Evolutionary conservation across 2,329 filamentous ascomycete species (phyloP).

Genomic region (Cladorrhinum sp.): DNA sequence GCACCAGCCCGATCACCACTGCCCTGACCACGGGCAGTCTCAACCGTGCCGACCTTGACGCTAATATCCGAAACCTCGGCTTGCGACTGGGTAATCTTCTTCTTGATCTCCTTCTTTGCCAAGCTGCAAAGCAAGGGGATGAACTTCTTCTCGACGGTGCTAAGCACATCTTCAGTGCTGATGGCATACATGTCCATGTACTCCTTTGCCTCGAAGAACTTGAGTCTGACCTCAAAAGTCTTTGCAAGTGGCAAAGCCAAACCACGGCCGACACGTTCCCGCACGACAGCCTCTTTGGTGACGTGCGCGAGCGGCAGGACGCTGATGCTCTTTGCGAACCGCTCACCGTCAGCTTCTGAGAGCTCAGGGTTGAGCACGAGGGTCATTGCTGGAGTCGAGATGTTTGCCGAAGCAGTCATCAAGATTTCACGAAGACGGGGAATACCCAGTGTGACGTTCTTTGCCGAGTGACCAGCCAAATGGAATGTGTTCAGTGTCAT

Average conservation of each 20-base stretch:
- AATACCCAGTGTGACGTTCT: slow-evolving; percentile 98
- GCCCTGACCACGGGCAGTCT: slow-evolving; percentile 46
- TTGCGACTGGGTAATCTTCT: slow-evolving; percentile 63
- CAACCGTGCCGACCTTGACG: slow-evolving; percentile 50
- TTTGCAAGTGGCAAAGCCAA: slow-evolving; percentile 69
- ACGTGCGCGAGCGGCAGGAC: slow-evolving; percentile 80
- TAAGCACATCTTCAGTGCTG: slow-evolving; percentile 69
- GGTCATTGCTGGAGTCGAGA: slow-evolving; percentile 89
- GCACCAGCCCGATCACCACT: slow-evolving; percentile 32
- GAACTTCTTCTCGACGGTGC: slow-evolving; percentile 77
- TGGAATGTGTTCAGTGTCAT: slow-evolving; percentile 99
- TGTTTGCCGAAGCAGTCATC: slow-evolving; percentile 90
- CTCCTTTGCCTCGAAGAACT: slow-evolving; percentile 80
- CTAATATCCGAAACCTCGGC: slow-evolving; percentile 75
- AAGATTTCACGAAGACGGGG: slow-evolving; percentile 94
- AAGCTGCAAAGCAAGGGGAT: slow-evolving; percentile 68
- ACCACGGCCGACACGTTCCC: slow-evolving; percentile 74
- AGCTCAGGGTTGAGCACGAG: slow-evolving; percentile 73
- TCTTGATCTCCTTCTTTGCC: slow-evolving; percentile 78
- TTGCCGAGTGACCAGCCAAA: slow-evolving; percentile 95
- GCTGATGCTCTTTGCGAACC: slow-evolving; percentile 89
- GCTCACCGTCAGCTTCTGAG: slow-evolving; percentile 63
- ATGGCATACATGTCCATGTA: slow-evolving; percentile 87
- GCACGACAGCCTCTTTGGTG: slow-evolving; percentile 75
- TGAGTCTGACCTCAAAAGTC: slow-evolving; percentile 76